Evolutionary conservation across 768 basidiomycete species (phyloP).

Genomic region (Exsudoporus frostii): DNA sequence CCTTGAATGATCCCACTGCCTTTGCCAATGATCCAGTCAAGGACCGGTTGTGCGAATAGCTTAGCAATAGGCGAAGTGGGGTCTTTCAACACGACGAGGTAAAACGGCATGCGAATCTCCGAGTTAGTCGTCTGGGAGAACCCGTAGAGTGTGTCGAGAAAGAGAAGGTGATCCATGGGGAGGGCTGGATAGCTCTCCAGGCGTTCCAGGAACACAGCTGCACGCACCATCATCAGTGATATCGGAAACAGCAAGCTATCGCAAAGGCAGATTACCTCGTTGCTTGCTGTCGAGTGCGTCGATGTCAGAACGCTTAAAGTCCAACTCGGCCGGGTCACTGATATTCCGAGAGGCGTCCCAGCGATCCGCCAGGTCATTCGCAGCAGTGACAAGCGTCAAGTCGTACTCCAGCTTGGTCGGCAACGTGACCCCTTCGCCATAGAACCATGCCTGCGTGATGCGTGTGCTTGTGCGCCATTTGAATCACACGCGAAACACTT

Average conservation of each 20-base stretch:
- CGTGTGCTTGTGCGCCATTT: neutral
- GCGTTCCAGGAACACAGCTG: conserved; percentile 58
- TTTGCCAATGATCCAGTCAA: conserved; percentile 45
- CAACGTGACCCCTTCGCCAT: conserved; percentile 50
- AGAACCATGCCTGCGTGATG: conserved; percentile 46
- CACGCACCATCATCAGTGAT: neutral
- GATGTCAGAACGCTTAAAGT: conserved; percentile 46
- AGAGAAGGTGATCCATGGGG: conserved; percentile 39
- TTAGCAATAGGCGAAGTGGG: conserved; percentile 32
- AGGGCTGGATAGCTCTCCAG: conserved; percentile 42
- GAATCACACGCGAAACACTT: conserved; percentile 11
- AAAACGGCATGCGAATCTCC: conserved; percentile 53
- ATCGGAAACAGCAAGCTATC: neutral
- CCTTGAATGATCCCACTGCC: conserved; percentile 44
- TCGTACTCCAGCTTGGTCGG: conserved; percentile 53
- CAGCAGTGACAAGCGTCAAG: conserved; percentile 46
- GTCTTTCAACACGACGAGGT: conserved; percentile 45
- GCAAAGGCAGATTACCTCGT: conserved; percentile 32
- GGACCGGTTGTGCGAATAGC: conserved; percentile 34
- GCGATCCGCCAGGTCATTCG: conserved; percentile 48
- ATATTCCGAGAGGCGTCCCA: conserved; percentile 48
- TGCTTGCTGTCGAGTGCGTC: conserved; percentile 50
- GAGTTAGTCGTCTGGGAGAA: conserved; percentile 43
- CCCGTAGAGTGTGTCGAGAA: conserved; percentile 44
- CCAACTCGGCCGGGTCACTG: conserved; percentile 31